Evolutionary conservation across 2,329 filamentous ascomycete genomes (phyloP).

Genomic region (Lecanicillium sp.): DNA sequence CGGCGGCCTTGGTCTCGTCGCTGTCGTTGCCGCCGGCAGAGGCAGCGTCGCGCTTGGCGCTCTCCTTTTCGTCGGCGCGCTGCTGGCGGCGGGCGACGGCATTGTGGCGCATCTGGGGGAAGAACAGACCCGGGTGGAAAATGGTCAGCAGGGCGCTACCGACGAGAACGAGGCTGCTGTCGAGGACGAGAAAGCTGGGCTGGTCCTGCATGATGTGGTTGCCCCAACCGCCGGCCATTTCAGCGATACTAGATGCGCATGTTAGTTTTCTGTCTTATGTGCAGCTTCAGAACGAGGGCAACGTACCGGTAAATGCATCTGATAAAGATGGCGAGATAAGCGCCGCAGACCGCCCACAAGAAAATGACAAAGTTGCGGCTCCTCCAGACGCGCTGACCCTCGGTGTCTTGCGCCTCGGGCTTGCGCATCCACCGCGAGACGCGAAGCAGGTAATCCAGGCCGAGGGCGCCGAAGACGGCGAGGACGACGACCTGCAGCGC

Average conservation of each 20-base stretch:
- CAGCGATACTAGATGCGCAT: constrained; percentile 43
- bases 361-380: constrained; percentile 39
- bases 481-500: constrained; percentile 48
- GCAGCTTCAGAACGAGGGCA: not conserved
- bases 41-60: constrained; percentile 2
- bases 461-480: constrained; percentile 37
- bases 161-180: constrained; percentile 45
- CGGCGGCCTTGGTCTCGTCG: constrained; percentile 16
- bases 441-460: constrained; percentile 40
- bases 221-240: constrained; percentile 60
- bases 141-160: constrained; percentile 42
- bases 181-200: constrained; percentile 52
- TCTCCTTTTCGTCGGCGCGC: constrained; percentile 9
- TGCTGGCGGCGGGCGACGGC: constrained; percentile 5
- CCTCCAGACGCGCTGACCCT: constrained; percentile 34
- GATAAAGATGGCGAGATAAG: constrained; percentile 41
- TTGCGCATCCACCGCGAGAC: constrained; percentile 33
- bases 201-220: constrained; percentile 59
- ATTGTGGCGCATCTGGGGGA: constrained; percentile 43
- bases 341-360: constrained; percentile 35
- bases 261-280: not conserved
- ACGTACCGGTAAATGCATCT: constrained; percentile 50
- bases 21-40: constrained; percentile 10
- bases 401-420: constrained; percentile 25
- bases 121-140: constrained; percentile 50